Percentiles rank a stretch among this genome's conserved stretches.
phyloP scores from a whole-genome alignment of 2,329 filamentous ascomycete genomes.

The Colletotrichum godetiae region DNA sequence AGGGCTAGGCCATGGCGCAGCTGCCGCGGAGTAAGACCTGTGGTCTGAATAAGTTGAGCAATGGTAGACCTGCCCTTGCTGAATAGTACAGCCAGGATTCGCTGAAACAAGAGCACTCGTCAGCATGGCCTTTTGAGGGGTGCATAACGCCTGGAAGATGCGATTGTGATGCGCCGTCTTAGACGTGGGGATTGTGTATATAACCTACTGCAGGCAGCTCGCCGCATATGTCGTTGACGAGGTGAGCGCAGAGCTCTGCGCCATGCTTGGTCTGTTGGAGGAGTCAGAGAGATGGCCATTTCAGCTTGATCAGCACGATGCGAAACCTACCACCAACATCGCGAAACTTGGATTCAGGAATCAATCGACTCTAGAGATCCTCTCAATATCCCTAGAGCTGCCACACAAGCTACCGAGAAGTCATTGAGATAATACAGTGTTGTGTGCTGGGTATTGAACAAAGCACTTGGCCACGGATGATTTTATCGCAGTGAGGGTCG shows the following conservation, averaged over 20 bases:
- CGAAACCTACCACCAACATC: slow-evolving; percentile 61
- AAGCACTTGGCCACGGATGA: slow-evolving; percentile 8
- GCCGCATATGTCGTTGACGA: slow-evolving; percentile 90
- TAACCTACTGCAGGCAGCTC: slow-evolving; percentile 87
- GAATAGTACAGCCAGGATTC: slow-evolving; percentile 84
- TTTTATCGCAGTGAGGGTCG: slow-evolving; percentile 11
- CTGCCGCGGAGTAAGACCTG: slow-evolving; percentile 78
- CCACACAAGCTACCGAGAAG: slow-evolving; percentile 74
- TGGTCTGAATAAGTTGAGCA: slow-evolving; percentile 75
- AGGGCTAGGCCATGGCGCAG: slow-evolving; percentile 85
- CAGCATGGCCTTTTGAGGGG: slow-evolving; percentile 5
- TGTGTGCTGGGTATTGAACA: slow-evolving; percentile 6
- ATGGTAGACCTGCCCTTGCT: slow-evolving; percentile 82
- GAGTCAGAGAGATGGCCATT: slow-evolving; percentile 2
- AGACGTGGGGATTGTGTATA: neutral
- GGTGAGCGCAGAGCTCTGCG: slow-evolving; percentile 88
- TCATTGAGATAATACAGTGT: slow-evolving; percentile 62
- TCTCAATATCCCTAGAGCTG: slow-evolving; percentile 83
- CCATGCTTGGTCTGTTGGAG: slow-evolving; percentile 72
- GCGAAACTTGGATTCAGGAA: slow-evolving; percentile 43
- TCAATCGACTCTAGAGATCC: slow-evolving; percentile 79
- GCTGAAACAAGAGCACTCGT: slow-evolving; percentile 60
- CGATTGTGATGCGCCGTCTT: slow-evolving; percentile 32
- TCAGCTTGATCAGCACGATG: slow-evolving; percentile 14
- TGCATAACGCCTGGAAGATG: neutral